phyloP scores from a whole-genome alignment of 768 basidiomycete genomes.

The Amanita molliuscula region DNA sequence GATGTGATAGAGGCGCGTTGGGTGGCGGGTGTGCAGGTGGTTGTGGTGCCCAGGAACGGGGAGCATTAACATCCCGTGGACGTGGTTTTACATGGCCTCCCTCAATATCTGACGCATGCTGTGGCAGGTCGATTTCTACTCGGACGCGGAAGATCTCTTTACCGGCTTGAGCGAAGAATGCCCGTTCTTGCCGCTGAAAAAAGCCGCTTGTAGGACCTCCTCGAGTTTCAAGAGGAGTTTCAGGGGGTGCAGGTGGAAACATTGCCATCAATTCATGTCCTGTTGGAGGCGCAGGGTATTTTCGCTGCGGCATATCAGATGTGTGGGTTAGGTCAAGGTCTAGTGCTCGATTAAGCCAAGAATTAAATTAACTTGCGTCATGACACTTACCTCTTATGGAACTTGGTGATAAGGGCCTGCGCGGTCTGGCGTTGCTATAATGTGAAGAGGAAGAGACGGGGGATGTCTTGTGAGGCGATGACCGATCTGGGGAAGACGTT shows the following conservation, averaged over 20 bases:
- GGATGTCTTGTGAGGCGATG: slow-evolving; percentile 21
- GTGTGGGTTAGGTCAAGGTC: slow-evolving; percentile 57
- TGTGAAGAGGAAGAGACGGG: slow-evolving; percentile 18
- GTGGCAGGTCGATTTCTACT: slow-evolving; percentile 53
- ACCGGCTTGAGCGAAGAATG: slow-evolving; percentile 72
- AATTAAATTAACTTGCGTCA: not conserved
- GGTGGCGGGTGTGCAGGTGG: slow-evolving; percentile 14
- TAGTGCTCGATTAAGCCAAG: slow-evolving; percentile 14
- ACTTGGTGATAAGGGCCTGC: slow-evolving; percentile 54
- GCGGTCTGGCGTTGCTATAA: slow-evolving; percentile 13
- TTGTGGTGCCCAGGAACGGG: slow-evolving; percentile 16
- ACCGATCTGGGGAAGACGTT: slow-evolving; percentile 32
- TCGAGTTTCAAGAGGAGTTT: slow-evolving; percentile 42
- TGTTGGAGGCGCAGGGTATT: slow-evolving; percentile 67
- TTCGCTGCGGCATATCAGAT: slow-evolving; percentile 37
- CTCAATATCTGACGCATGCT: slow-evolving; percentile 22
- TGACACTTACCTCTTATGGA: slow-evolving; percentile 44
- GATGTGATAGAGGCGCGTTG: slow-evolving; percentile 17
- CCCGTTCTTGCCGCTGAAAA: slow-evolving; percentile 69
- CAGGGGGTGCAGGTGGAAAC: slow-evolving; percentile 64
- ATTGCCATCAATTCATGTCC: slow-evolving; percentile 82
- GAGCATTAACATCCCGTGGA: slow-evolving; percentile 14
- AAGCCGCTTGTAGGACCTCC: slow-evolving; percentile 61
- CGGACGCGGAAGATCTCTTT: slow-evolving; percentile 69
- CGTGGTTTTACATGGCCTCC: slow-evolving; percentile 12